Conservation (phyloP, 2,329 filamentous ascomycete species). For the Chaetomium globosum region DNA sequence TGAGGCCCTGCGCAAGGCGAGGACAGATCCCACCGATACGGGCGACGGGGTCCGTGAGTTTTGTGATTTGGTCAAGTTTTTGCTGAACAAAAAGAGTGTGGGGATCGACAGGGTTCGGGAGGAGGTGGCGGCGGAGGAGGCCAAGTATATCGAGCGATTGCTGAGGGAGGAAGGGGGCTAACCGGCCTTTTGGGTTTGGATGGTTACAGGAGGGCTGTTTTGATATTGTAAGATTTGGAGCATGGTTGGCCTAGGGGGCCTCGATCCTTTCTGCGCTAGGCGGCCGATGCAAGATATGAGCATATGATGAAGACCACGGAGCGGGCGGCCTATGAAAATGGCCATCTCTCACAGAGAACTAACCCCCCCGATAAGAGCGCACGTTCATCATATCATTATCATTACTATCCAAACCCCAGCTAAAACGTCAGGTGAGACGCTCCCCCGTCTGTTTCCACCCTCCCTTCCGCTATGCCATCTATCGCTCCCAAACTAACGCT, state of each 20-base stretch:
- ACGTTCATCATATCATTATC: slow-evolving; percentile 19
- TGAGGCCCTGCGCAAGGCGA: slow-evolving; percentile 54
- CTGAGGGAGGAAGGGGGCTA: slow-evolving; percentile 47
- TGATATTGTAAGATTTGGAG: slow-evolving; percentile 3
- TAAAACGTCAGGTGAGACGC: neutral
- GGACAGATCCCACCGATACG: slow-evolving; percentile 54
- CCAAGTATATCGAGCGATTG: slow-evolving; percentile 53
- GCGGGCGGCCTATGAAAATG: neutral
- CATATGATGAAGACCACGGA: neutral
- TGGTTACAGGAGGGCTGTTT: neutral
- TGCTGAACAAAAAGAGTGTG: slow-evolving; percentile 46
- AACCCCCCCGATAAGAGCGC: neutral
- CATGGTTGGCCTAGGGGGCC: neutral
- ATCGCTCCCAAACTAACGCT: slow-evolving; percentile 40
- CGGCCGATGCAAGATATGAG: neutral
- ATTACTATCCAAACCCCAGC: slow-evolving; percentile 16
- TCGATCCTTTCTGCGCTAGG: neutral
- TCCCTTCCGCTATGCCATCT: neutral
- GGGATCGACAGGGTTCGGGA: slow-evolving; percentile 44
- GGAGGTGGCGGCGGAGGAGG: slow-evolving; percentile 53
- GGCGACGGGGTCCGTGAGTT: slow-evolving; percentile 65
- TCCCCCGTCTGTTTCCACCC: neutral
- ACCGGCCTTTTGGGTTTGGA: neutral
- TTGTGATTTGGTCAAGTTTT: slow-evolving; percentile 56
- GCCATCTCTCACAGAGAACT: neutral